Conservation (phyloP, 192 early-diverging fungal genomes). For the Kappamyces sp. region DNA sequence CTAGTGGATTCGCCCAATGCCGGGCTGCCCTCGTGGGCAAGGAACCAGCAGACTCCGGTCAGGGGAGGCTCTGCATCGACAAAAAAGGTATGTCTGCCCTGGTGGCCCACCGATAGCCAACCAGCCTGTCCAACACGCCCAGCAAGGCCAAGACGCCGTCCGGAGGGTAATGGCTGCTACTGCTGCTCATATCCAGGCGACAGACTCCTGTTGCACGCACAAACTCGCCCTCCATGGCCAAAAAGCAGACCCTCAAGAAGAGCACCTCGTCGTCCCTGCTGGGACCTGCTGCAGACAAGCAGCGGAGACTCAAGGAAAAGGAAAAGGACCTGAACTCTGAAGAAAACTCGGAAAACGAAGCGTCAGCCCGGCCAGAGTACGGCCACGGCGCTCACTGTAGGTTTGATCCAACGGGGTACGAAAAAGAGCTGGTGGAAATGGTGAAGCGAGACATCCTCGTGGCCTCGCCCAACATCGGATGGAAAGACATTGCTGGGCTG, state of each 20-base stretch:
- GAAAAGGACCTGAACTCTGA: constrained; percentile 8
- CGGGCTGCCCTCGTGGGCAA: constrained; percentile 8
- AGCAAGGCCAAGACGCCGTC: too few relatives aligned
- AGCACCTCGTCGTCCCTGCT: too few relatives aligned
- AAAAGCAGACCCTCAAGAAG: too few relatives aligned
- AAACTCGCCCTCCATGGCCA: too few relatives aligned
- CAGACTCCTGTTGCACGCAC: too few relatives aligned
- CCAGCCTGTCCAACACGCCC: too few relatives aligned
- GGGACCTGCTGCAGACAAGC: neutral
- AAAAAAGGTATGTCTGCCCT: too few relatives aligned
- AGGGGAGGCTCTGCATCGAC: too few relatives aligned
- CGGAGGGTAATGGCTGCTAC: too few relatives aligned
- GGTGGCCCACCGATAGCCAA: too few relatives aligned
- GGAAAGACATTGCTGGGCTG: constrained; percentile 56
- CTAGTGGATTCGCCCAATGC: too few relatives aligned
- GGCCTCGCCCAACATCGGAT: constrained; percentile 46
- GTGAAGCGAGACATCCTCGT: constrained; percentile 58
- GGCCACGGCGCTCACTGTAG: constrained; percentile 3
- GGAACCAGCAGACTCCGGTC: constrained; percentile 2
- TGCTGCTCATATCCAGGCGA: too few relatives aligned
- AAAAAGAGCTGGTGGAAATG: constrained; percentile 59
- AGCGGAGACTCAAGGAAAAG: constrained; percentile 11
- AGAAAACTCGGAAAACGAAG: neutral
- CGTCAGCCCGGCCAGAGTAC: constrained; percentile 5
- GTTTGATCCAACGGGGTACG: constrained; percentile 51